These are phyloP conservation scores for Tardiomyces depauwii DNA, from an alignment of 1,139 yeast genomes.

Conservation along the genomic window DNA sequence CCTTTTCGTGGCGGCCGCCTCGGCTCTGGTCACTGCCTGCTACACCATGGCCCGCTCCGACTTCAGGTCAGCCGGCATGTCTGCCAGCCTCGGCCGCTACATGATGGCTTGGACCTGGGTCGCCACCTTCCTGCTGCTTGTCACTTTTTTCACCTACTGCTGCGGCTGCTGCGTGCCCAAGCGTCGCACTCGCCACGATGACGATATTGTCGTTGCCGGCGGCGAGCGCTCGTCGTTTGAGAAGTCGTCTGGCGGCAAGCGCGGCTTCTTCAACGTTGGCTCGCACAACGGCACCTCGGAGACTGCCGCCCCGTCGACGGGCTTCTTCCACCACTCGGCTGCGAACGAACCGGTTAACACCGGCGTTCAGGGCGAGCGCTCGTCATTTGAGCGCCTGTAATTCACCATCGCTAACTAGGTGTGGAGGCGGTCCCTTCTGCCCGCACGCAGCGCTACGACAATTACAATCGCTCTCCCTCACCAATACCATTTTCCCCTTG, in stretches of 20 bases:
- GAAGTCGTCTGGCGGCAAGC: not conserved
- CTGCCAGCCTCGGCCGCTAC: slow-evolving; percentile 44
- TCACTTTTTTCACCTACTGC: slow-evolving; percentile 25
- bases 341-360: slow-evolving; percentile 2
- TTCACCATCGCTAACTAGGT: not conserved
- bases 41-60: slow-evolving; percentile 50
- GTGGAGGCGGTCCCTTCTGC: too few relatives aligned
- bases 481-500: not conserved
- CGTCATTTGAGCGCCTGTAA: slow-evolving; percentile 12
- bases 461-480: not conserved
- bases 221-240: slow-evolving; percentile 1
- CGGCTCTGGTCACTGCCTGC: slow-evolving; percentile 54
- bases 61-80: slow-evolving; percentile 37
- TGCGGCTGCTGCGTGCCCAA: slow-evolving; percentile 17
- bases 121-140: slow-evolving; percentile 35
- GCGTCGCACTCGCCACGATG: slow-evolving; percentile 8
- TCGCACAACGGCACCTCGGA: not conserved
- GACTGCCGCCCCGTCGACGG: not conserved
- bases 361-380: slow-evolving; percentile 11
- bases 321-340: not conserved
- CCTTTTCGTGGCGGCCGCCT: slow-evolving; percentile 44
- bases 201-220: slow-evolving; percentile 14
- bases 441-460: too few relatives aligned
- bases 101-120: slow-evolving; percentile 60
- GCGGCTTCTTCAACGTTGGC: not conserved